Evolutionary conservation across 2,329 filamentous ascomycete species (phyloP).

Genomic region (Colletotrichum cuscutae): DNA sequence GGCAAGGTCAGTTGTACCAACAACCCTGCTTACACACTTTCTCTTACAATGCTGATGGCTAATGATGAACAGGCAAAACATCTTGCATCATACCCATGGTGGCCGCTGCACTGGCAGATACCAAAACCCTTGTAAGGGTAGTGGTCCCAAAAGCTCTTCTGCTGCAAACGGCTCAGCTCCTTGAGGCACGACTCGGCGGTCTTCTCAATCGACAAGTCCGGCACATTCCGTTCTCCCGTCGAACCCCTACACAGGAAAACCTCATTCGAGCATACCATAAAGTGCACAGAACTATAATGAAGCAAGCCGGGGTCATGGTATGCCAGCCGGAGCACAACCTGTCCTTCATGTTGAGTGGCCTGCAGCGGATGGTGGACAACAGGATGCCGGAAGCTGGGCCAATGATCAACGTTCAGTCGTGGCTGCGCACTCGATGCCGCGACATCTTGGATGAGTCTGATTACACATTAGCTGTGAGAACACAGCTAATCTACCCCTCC

Average conservation of each 20-base stretch:
- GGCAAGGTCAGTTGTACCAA: constrained; percentile 56
- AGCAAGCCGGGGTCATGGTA: constrained; percentile 63
- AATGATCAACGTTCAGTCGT: constrained; percentile 63
- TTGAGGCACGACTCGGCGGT: constrained; percentile 65
- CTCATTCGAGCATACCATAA: constrained; percentile 50
- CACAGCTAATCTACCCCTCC: constrained; percentile 67
- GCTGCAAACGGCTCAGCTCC: constrained; percentile 65
- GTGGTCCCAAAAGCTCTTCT: constrained; percentile 67
- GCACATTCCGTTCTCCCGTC: constrained; percentile 69
- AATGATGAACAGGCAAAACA: constrained; percentile 59
- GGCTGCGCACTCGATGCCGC: constrained; percentile 59
- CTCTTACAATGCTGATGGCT: not conserved
- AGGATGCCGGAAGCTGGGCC: constrained; percentile 49
- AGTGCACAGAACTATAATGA: constrained; percentile 51
- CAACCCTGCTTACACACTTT: not conserved
- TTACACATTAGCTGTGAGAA: constrained; percentile 62
- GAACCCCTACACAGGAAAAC: constrained; percentile 47
- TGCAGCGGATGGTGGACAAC: constrained; percentile 64
- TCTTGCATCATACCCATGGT: constrained; percentile 66
- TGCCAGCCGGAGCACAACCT: constrained; percentile 72
- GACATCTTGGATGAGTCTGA: constrained; percentile 76
- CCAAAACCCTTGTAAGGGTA: constrained; percentile 58
- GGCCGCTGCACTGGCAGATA: constrained; percentile 55
- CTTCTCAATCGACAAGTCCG: constrained; percentile 62
- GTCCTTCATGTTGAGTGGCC: constrained; percentile 71